These are phyloP conservation scores for Aethionema arabicum DNA, from an alignment of 345 rosid genomes.

Conservation along the genomic window DNA sequence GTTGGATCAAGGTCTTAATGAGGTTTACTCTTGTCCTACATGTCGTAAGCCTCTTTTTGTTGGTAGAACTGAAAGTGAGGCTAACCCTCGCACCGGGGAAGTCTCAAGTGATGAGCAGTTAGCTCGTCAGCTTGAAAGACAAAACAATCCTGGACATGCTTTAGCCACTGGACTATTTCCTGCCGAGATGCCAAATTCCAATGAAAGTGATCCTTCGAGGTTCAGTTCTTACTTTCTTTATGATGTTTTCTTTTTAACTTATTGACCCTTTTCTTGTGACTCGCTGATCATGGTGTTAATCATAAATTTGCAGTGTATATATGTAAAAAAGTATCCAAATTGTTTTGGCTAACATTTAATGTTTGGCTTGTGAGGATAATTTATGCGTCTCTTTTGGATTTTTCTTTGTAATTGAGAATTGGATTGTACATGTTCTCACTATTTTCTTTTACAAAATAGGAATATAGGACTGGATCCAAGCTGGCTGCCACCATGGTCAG, in stretches of 20 bases:
- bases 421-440: slow-evolving; percentile 15
- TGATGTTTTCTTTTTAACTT: neutral
- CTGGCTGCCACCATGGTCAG: slow-evolving; percentile 78
- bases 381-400: slow-evolving; percentile 1
- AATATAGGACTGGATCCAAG: slow-evolving; percentile 71
- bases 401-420: neutral
- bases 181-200: slow-evolving; percentile 51
- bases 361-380: slow-evolving; percentile 6
- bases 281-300: slow-evolving; percentile 11
- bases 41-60: slow-evolving; percentile 96
- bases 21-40: slow-evolving; percentile 89
- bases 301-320: neutral
- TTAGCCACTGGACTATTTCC: slow-evolving; percentile 72
- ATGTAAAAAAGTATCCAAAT: neutral
- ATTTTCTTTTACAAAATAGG: slow-evolving; percentile 45
- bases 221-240: slow-evolving; percentile 36
- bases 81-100: slow-evolving; percentile 47
- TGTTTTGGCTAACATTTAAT: neutral
- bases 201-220: slow-evolving; percentile 85
- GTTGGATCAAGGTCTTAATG: slow-evolving; percentile 98
- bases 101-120: slow-evolving; percentile 69
- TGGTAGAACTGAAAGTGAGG: slow-evolving; percentile 63
- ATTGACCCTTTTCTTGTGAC: neutral
- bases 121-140: slow-evolving; percentile 72
- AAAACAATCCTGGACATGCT: slow-evolving; percentile 48